Evolutionary conservation across 139 green algal genomes (phyloP), one percentile per base, ranked within the genome.

Genomic region (Mesotaenium endlicherianum): DNA sequence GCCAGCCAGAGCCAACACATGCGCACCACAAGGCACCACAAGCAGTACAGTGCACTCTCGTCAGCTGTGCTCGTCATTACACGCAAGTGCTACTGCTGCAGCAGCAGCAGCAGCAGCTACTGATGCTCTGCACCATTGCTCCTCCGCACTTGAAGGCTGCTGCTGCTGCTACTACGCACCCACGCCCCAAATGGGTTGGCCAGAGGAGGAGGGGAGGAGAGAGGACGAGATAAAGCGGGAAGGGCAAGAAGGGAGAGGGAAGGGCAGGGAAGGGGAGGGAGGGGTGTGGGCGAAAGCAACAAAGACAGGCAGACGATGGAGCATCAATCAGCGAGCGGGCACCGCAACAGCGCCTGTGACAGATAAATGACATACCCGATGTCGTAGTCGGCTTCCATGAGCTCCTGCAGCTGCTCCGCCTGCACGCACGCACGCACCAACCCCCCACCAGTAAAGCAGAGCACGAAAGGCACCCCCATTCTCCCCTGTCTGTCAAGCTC

Each of bases 301-400:
- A 26, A 64, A 64, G 53, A 64, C 20, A 64, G 20, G 53, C n/a
- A n/a, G n/a, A n/a, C n/a, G n/a, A n/a, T n/a, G n/a, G n/a, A n/a
- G n/a, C n/a, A n/a, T n/a, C n/a, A n/a, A n/a, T n/a, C n/a, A n/a
- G n/a, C n/a, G n/a, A n/a, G n/a, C n/a, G n/a, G n/a, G n/a, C n/a
- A n/a, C n/a, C n/a, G n/a, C n/a, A n/a, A n/a, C n/a, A n/a, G n/a
- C n/a, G n/a, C n/a, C n/a, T n/a, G n/a, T n/a, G n/a, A n/a, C n/a
- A n/a, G n/a, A n/a, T n/a, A n/a, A 43, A 40, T n/a, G 2, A 81
- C 78, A 36, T 26, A 81, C 38, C 91, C 86, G 20, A 95, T 90
- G 80, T 97, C 93, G 80, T 96, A 97, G 83, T 97, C 93, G 14
- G 86, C 70, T 89, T 97, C 92, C 69, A 98, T 94, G 41, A 90